Base-by-base conservation (phyloP, 495 filamentous ascomycete genomes). In the Chaetomium cochliodes region DNA sequence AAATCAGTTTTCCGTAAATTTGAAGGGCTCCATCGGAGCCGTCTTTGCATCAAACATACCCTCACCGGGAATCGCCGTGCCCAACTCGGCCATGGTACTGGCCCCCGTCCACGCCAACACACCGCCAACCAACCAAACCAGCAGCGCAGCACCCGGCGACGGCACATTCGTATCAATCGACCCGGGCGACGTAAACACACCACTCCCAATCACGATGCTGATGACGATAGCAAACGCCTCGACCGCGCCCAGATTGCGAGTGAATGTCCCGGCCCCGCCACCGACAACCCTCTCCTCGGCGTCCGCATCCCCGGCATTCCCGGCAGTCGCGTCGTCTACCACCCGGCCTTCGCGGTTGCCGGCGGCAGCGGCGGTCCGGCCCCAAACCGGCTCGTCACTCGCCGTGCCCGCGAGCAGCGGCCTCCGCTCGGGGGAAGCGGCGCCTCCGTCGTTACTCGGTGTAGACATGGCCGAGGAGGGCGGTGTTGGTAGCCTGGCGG, bases 71-170 rank as follows among this genome's bases (percentile, higher is more conserved):
- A 86, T 82, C 0, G 81, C 79, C 5, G 81, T 81, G 28, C 84
- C 83, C 16, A 86, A 69, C 73, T 85, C 83, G 0, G 82, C 81
- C 68, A 85, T 75, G 16, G 81, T 82, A 20, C 73, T 76, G 2
- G 83, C 84, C 8, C 83, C 84, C 0, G 82, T 80, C 83, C 83
- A 86, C 0, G 82, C 83, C n/a, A 86, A 73, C 1, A 83, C 65
- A 0, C 83, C 81, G 44, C 78, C 81, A 28, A 85, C 69, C 22
- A 84, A 71, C 82, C 83, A 86, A 16, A 84, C 74, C 11, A 84
- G 52, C 51, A 86, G 68, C 11, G 81, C 82, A 4, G 69, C 74
- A 25, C 80, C 82, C 2, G 83, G 81, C 5, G 84, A 85, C 2
- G 81, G 80, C 1, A 84, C 80, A 66, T 84, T 84, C 2, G 79